phyloP scores from a whole-genome alignment of 1,284 basidiomycete species.

The Lentinula novae-zelandiae region DNA sequence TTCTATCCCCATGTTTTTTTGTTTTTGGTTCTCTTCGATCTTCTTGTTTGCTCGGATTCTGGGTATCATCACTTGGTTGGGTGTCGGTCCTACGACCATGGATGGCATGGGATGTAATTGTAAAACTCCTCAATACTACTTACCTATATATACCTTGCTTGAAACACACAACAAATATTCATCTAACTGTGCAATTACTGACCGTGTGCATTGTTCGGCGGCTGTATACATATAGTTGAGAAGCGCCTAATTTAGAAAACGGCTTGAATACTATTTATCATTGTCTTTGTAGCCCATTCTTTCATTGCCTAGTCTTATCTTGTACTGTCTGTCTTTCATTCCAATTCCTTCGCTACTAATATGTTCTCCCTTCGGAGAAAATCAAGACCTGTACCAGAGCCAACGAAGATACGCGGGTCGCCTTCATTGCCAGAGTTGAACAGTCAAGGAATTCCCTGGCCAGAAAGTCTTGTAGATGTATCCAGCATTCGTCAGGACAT shows the following conservation, averaged over 20 bases:
- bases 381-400: constrained; percentile 48
- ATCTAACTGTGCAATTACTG: neutral
- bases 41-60: constrained; percentile 2
- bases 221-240: neutral
- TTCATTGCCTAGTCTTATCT: constrained; percentile 18
- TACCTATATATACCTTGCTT: neutral
- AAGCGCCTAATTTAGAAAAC: neutral
- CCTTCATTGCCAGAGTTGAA: constrained; percentile 74
- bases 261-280: neutral
- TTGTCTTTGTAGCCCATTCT: constrained; percentile 1
- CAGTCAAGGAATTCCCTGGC: constrained; percentile 74
- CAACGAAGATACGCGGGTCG: constrained; percentile 51
- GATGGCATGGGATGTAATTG: constrained; percentile 31
- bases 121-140: constrained; percentile 16
- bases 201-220: neutral
- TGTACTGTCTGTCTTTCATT: constrained; percentile 10
- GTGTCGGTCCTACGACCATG: constrained; percentile 25
- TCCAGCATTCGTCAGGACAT: constrained; percentile 50
- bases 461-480: constrained; percentile 71
- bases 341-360: constrained; percentile 20
- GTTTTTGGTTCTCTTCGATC: constrained; percentile 1
- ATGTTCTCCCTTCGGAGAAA: constrained; percentile 79
- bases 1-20: neutral
- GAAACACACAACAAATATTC: neutral
- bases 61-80: constrained; percentile 17